Base-by-base conservation (phyloP, 148 eudicot genomes). In the Chenopodium berlandieri region DNA sequence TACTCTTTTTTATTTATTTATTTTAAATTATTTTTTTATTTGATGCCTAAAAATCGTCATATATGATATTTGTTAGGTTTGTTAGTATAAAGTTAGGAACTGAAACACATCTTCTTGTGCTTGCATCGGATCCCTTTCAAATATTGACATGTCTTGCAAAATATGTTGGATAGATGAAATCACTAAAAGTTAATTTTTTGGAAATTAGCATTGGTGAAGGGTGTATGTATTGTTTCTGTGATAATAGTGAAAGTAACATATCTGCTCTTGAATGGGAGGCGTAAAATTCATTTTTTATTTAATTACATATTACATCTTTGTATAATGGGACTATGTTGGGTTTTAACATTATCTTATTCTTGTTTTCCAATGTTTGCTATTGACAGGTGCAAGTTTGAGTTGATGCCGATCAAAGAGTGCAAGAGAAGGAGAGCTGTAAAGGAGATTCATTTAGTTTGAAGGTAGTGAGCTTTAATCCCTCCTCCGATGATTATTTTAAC, bases 331-430 rank as follows among this genome's bases (percentile, higher is more conserved):
- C 69, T 17, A 67, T 4, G 71, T 11, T 56, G 62, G 71, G 32
- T 12, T 2, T 66, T 12, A 23, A 9, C 32, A 65, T 23, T 23
- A 30, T 27, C 32, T 14, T 34, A 23, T 12, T 54, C 17, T 56
- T 70, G 0, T 27, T 23, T 10, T 30, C 17, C 2, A 47, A 73
- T 27, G 16, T 76, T 81, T 81, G 11, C 52, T 40, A 3, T 50
- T 44, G 16, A 19, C 78, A 81, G 74, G 47, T 80, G 73, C 74
- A 74, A 22, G 20, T 23, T 65, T 5, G 40, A 71, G 37, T 30
- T 46, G 30, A 8, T 27, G 64, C 65, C 6, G n/a, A 20, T 48
- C 17, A 80, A 16, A 63, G 47, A 80, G 22, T 44, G 0, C 22
- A 6, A 34, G 27, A 5, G 66, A 23, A 47, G 37, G 65, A 63